Percentiles rank a stretch among this genome's conserved stretches.
These are phyloP conservation scores for Fusarium penzigii DNA, from an alignment of 2,329 filamentous ascomycete genomes.

Conservation along the genomic window DNA sequence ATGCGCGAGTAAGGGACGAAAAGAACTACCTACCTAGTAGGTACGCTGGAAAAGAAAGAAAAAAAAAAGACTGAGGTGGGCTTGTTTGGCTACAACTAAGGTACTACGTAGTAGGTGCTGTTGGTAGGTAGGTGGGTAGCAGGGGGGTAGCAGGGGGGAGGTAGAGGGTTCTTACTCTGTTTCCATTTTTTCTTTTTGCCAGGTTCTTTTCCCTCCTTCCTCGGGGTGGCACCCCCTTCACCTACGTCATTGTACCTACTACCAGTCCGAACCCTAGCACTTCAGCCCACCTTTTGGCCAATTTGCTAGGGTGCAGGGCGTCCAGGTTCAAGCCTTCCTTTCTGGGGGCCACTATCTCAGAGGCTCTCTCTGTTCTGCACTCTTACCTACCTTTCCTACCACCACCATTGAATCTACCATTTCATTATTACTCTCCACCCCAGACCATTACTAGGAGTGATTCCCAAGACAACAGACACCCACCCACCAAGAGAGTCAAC, in stretches of 20 bases:
- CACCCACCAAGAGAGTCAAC: neutral
- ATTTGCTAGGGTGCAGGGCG: neutral
- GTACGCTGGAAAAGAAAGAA: too few relatives aligned
- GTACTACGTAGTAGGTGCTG: too few relatives aligned
- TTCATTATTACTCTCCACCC: neutral
- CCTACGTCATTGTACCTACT: neutral
- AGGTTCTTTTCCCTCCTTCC: neutral
- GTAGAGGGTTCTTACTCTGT: neutral
- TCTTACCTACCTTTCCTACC: neutral
- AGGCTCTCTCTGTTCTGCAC: neutral
- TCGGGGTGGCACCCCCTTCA: neutral
- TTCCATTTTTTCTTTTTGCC: neutral
- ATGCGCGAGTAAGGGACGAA: too few relatives aligned
- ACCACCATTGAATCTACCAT: neutral
- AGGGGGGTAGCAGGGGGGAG: too few relatives aligned
- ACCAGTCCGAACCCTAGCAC: neutral
- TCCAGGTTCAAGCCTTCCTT: neutral
- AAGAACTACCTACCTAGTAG: too few relatives aligned
- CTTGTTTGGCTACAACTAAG: too few relatives aligned
- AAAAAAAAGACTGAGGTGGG: too few relatives aligned
- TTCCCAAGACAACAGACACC: neutral
- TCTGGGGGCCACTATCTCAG: neutral
- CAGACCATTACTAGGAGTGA: neutral
- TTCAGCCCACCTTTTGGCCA: neutral
- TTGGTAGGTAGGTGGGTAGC: too few relatives aligned